Percentiles rank a stretch among this genome's conserved stretches.
Evolutionary conservation across 2,329 filamentous ascomycete genomes (phyloP).

Genomic region (Gremmenia infestans): DNA sequence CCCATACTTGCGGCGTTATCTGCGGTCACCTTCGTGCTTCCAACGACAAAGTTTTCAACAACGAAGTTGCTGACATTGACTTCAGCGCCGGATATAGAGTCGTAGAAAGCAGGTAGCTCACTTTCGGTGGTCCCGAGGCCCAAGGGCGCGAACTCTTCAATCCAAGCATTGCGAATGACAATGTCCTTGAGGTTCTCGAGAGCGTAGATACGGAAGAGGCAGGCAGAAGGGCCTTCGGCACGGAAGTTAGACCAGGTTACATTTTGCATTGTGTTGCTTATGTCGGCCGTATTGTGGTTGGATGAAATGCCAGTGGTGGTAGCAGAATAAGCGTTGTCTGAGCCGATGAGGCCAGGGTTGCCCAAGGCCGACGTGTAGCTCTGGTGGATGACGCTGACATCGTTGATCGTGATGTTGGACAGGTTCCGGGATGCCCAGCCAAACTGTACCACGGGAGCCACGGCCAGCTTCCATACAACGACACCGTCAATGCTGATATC

Average conservation of each 20-base stretch:
- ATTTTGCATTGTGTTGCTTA: neutral
- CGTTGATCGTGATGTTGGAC: neutral
- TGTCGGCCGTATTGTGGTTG: neutral
- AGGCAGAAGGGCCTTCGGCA: neutral
- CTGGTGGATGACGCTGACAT: neutral
- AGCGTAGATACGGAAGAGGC: neutral
- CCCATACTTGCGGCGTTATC: neutral
- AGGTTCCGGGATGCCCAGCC: neutral
- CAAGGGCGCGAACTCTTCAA: neutral
- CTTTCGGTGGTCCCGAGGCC: neutral
- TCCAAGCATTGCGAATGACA: neutral
- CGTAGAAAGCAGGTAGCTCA: neutral
- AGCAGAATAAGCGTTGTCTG: neutral
- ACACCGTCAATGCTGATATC: neutral
- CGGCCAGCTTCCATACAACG: neutral
- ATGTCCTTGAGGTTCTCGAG: neutral
- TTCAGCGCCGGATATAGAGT: neutral
- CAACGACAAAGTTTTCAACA: neutral
- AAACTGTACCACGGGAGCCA: neutral
- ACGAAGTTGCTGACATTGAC: neutral
- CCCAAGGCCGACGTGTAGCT: neutral
- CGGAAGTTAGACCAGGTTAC: neutral
- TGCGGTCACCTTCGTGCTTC: neutral
- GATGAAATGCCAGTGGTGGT: neutral
- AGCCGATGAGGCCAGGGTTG: neutral